phyloP scores from a whole-genome alignment of 768 basidiomycete genomes.

The Pisolithus microcarpus region DNA sequence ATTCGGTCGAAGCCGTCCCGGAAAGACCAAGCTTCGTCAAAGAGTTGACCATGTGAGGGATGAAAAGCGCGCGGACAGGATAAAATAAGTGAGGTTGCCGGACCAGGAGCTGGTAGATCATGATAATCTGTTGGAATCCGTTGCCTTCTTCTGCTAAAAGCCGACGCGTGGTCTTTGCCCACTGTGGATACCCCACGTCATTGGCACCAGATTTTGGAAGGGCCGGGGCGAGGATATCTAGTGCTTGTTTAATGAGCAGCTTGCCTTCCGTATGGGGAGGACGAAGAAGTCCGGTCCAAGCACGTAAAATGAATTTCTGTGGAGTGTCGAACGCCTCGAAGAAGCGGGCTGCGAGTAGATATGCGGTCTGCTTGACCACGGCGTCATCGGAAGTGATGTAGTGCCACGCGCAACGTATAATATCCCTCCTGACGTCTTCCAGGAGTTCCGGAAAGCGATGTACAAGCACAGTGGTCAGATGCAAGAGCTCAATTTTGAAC shows the following conservation, averaged over 20 bases:
- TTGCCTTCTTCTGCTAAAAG: conserved; percentile 85
- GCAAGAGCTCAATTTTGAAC: conserved; percentile 85
- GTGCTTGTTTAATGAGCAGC: conserved; percentile 71
- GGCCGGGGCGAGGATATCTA: conserved; percentile 79
- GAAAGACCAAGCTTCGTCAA: conserved; percentile 84
- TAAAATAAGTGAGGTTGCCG: conserved; percentile 90
- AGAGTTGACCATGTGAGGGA: conserved; percentile 89
- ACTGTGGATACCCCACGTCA: conserved; percentile 52
- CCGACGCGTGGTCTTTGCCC: conserved; percentile 83
- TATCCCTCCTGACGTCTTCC: conserved; percentile 77
- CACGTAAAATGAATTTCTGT: conserved; percentile 81
- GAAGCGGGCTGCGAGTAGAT: conserved; percentile 86
- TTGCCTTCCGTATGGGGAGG: conserved; percentile 75
- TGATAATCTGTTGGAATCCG: conserved; percentile 58
- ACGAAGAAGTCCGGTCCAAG: conserved; percentile 86
- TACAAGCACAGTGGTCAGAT: conserved; percentile 83
- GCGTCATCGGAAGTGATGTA: conserved; percentile 81
- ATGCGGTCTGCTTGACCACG: conserved; percentile 88
- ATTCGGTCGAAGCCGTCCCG: conserved; percentile 62
- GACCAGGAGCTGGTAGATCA: conserved; percentile 87
- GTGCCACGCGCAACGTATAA: conserved; percentile 91
- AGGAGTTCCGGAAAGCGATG: conserved; percentile 78
- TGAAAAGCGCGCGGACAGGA: conserved; percentile 85
- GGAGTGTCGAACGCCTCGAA: conserved; percentile 86
- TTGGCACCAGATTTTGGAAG: conserved; percentile 63